Conservation (phyloP, 1,284 basidiomycete genomes). For the Ustilago loliicola region DNA sequence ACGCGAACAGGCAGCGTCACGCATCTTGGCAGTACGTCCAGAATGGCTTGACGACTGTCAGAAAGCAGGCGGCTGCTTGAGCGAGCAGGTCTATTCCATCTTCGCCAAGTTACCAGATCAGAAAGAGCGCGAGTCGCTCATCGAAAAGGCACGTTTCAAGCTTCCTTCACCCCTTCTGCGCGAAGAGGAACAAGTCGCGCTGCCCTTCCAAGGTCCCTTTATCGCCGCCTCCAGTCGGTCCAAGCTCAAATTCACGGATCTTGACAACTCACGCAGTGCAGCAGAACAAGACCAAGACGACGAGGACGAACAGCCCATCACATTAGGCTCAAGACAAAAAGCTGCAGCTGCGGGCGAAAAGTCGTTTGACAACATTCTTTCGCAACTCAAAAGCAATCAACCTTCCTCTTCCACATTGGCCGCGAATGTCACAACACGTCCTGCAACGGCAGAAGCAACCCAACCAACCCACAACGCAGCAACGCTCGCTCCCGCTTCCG, state of each 20-base stretch:
- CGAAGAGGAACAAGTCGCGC: slow-evolving; percentile 13
- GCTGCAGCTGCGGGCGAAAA: slow-evolving; percentile 48
- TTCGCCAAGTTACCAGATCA: slow-evolving; percentile 31
- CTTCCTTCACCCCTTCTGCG: slow-evolving; percentile 45
- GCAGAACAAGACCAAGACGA: slow-evolving; percentile 3
- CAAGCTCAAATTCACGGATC: slow-evolving; percentile 18
- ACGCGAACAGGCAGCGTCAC: slow-evolving; percentile 76
- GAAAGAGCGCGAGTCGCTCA: slow-evolving; percentile 20
- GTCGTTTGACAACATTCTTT: slow-evolving; percentile 46
- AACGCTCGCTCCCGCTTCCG: slow-evolving; percentile 5
- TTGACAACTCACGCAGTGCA: neutral
- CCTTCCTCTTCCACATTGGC: neutral
- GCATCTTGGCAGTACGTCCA: slow-evolving; percentile 82
- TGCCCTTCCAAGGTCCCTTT: slow-evolving; percentile 35
- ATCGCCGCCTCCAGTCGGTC: slow-evolving; percentile 26
- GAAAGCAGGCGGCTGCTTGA: slow-evolving; percentile 75
- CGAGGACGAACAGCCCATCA: slow-evolving; percentile 40
- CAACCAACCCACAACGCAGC: neutral
- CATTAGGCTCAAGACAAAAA: slow-evolving; percentile 43
- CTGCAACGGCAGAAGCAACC: neutral
- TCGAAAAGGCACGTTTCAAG: slow-evolving; percentile 33
- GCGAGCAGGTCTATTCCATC: slow-evolving; percentile 58
- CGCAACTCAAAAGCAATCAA: slow-evolving; percentile 34
- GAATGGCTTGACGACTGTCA: slow-evolving; percentile 88
- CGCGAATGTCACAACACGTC: neutral